Evolutionary conservation across 2,329 filamentous ascomycete genomes (phyloP).

Genomic region (Colletotrichum gloeosporioides): DNA sequence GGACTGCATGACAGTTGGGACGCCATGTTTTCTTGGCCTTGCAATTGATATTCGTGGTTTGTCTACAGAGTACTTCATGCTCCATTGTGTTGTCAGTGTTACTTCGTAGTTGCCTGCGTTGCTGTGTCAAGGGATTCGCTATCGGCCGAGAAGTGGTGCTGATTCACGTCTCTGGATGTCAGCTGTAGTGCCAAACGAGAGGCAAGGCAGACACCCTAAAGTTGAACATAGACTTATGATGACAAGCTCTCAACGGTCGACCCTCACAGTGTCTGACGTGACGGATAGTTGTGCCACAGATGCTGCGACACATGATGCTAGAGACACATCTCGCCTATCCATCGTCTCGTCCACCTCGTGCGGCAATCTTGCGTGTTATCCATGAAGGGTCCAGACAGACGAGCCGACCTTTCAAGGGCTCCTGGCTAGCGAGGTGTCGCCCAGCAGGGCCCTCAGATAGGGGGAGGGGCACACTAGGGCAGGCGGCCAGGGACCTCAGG

Average conservation of each 20-base stretch:
- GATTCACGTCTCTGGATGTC: background rate
- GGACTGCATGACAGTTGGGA: background rate
- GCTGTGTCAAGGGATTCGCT: background rate
- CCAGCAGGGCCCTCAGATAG: conserved; percentile 18
- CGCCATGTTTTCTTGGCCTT: background rate
- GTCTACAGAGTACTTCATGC: background rate
- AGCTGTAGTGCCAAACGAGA: background rate
- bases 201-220: background rate
- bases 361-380: conserved; percentile 16
- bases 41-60: background rate
- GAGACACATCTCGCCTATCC: conserved; percentile 3
- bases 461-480: conserved; percentile 19
- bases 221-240: background rate
- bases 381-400: conserved; percentile 15
- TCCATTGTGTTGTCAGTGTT: background rate
- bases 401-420: conserved; percentile 9
- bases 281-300: background rate
- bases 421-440: conserved; percentile 13
- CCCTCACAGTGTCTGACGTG: background rate
- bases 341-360: conserved; percentile 11
- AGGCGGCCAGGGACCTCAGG: background rate
- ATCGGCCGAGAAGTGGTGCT: background rate
- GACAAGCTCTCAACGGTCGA: background rate
- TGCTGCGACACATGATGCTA: background rate
- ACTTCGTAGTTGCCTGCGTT: background rate